Evolutionary conservation across 768 basidiomycete genomes (phyloP), one percentile per base, ranked within the genome.

Genomic region (Tremella fuciformis): DNA sequence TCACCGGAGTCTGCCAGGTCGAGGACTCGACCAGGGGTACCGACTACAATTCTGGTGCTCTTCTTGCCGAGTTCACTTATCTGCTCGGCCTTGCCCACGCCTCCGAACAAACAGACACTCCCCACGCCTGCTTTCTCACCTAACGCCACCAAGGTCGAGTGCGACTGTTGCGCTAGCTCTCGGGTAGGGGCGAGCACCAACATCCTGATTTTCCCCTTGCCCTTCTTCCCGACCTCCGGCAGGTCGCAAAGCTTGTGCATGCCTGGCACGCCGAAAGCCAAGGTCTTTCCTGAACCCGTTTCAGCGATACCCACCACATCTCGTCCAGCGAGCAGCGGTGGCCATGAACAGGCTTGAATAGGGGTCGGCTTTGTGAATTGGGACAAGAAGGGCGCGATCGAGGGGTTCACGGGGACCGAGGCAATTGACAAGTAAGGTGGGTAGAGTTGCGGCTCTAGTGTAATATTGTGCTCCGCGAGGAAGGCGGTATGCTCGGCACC

Each of bases 341-440:
- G 91, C 93, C 93, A 98, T 13, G 92, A 84, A 66, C 90, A 94
- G 6, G 91, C 87, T 74, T 99, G 96, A 54, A 99, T 91, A 0
- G 96, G 93, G 0, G 93, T 94, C 3, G 96, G 94, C 63, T 87
- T 84, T 63, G 85, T 84, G 80, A 92, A 99, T 8, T 79, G 80
- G 49, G 80, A 75, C 59, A 97, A 85, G 0, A 85, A 86, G 0
- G 78, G 69, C 41, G 81, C 82, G 34, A 98, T 82, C 13, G 80
- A 79, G 0, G 79, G 75, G 6, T 87, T 84, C 50, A 97, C 82
- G 25, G 80, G 80, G 0, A 98, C 82, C 54, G 88, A 83, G 0
- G 60, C 47, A 72, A 99, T 94, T 1, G 84, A 82, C 47, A 87
- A 81, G 51, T 91, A 78, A 24, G 96, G 93, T 13, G 79, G 78